These are phyloP conservation scores for Fraxinus ornus DNA, from an alignment of 305 asterid species.

Conservation along the genomic window DNA sequence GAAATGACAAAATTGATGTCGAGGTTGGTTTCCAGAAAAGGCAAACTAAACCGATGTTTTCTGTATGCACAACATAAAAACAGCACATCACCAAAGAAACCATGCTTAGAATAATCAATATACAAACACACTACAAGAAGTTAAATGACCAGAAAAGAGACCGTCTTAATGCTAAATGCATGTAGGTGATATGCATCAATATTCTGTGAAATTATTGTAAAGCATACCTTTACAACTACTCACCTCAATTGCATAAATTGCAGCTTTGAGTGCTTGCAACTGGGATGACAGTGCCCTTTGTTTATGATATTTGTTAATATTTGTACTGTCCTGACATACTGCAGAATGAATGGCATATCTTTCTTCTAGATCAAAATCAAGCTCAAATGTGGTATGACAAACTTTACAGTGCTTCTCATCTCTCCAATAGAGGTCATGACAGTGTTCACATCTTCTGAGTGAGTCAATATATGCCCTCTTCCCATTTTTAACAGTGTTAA, in stretches of 20 bases:
- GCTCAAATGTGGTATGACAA: constrained; percentile 94
- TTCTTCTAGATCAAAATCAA: constrained; percentile 89
- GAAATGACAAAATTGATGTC: background rate
- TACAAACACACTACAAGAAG: background rate
- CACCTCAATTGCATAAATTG: constrained; percentile 91
- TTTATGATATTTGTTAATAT: constrained; percentile 42
- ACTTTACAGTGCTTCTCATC: constrained; percentile 93
- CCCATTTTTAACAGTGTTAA: constrained; percentile 66
- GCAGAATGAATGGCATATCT: constrained; percentile 86
- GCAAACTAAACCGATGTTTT: background rate
- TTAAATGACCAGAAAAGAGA: constrained; percentile 6
- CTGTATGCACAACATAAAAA: background rate
- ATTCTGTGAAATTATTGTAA: background rate
- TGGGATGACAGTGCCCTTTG: constrained; percentile 61
- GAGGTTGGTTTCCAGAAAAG: background rate
- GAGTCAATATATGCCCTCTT: constrained; percentile 74
- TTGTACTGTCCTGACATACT: constrained; percentile 53
- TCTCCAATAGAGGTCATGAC: constrained; percentile 95
- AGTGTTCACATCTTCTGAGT: constrained; percentile 73
- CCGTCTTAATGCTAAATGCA: background rate
- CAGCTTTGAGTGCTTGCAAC: constrained; percentile 95
- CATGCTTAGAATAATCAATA: background rate
- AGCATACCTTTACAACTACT: constrained; percentile 20
- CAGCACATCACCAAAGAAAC: background rate
- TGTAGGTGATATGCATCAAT: constrained; percentile 6